Evolutionary conservation across 2,329 filamentous ascomycete genomes (phyloP).

Genomic region (Torrubiella hemipterigena): DNA sequence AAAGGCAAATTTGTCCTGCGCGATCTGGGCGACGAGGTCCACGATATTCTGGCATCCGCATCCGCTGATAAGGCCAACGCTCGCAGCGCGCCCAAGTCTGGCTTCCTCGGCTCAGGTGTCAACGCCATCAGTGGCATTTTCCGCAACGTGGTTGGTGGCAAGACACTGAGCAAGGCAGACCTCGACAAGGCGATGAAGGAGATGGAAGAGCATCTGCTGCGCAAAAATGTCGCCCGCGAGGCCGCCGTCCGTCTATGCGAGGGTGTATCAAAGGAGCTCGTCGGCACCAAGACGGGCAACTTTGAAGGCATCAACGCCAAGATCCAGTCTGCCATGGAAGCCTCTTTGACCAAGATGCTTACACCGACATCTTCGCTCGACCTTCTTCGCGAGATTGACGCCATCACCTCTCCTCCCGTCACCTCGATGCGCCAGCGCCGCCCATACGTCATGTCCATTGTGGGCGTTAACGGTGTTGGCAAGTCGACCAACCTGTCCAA

Average conservation of each 20-base stretch:
- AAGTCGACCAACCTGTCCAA: slow-evolving; percentile 98
- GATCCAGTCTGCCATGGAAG: slow-evolving; percentile 79
- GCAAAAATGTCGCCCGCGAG: slow-evolving; percentile 94
- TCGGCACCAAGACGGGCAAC: slow-evolving; percentile 81
- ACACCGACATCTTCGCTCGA: slow-evolving; percentile 93
- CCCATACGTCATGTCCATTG: slow-evolving; percentile 95
- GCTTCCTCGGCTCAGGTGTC: slow-evolving; percentile 67
- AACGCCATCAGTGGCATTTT: slow-evolving; percentile 81
- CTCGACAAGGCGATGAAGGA: slow-evolving; percentile 85
- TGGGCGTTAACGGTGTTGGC: slow-evolving; percentile 95
- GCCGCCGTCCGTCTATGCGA: slow-evolving; percentile 85
- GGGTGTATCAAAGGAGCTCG: slow-evolving; percentile 77
- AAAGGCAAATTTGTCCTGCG: slow-evolving; percentile 91
- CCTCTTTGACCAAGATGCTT: slow-evolving; percentile 85
- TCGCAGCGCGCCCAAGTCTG: slow-evolving; percentile 34
- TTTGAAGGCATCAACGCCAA: slow-evolving; percentile 84
- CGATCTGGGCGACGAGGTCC: slow-evolving; percentile 86
- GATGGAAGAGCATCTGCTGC: slow-evolving; percentile 89
- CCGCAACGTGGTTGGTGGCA: slow-evolving; percentile 89
- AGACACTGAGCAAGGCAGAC: slow-evolving; percentile 79
- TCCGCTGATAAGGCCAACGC: slow-evolving; percentile 49
- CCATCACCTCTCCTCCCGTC: slow-evolving; percentile 54
- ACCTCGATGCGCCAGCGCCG: slow-evolving; percentile 53
- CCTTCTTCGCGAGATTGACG: slow-evolving; percentile 83
- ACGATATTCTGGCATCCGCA: slow-evolving; percentile 76